phyloP scores from a whole-genome alignment of 148 eudicot species.

The Euryodendron excelsum region DNA sequence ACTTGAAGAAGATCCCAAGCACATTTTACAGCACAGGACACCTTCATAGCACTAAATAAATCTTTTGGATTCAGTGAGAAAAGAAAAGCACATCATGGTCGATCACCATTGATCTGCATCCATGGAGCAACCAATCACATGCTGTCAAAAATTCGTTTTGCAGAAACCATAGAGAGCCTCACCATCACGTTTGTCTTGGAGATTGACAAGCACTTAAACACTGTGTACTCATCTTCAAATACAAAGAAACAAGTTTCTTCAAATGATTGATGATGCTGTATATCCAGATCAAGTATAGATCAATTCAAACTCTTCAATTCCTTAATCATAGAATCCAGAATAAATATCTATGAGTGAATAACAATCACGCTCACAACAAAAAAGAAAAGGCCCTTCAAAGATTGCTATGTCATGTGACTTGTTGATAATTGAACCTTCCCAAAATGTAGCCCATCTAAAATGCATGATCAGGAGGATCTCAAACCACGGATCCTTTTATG shows the following conservation, averaged over 20 bases:
- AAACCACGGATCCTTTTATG: background rate
- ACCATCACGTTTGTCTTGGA: background rate
- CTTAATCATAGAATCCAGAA: background rate
- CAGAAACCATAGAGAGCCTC: background rate
- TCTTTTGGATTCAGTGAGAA: background rate
- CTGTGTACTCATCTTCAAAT: background rate
- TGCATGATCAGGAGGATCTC: slow-evolving; percentile 1
- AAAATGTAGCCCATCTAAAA: background rate
- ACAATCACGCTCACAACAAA: background rate
- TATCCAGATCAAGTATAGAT: background rate
- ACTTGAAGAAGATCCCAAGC: background rate
- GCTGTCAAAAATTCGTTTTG: background rate
- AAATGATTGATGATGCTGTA: background rate
- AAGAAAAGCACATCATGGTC: background rate
- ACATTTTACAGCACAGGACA: slow-evolving; percentile 4
- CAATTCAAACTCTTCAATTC: background rate
- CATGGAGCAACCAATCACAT: background rate
- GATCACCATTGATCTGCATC: slow-evolving; percentile 3
- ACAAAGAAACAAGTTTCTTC: background rate
- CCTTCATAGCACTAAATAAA: background rate
- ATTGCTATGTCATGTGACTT: slow-evolving; percentile 2
- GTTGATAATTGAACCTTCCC: background rate
- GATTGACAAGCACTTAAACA: background rate
- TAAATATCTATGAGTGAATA: background rate
- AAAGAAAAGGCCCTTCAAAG: background rate